These are phyloP conservation scores for Mycosphaerelloides madeirae DNA, from an alignment of 2,329 filamentous ascomycete species.

Conservation along the genomic window DNA sequence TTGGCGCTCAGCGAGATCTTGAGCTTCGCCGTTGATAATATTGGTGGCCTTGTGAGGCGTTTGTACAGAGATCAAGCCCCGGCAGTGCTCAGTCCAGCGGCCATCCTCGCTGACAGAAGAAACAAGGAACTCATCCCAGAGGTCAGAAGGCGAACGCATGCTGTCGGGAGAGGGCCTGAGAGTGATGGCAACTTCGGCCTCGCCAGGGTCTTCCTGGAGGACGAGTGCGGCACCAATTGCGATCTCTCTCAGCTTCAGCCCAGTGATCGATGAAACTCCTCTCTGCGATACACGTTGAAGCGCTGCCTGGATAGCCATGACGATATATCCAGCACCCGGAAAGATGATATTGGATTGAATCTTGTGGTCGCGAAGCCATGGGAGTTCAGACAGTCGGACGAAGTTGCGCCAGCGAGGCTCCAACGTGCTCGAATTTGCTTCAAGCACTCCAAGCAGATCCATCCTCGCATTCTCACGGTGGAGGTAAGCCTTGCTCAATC, in stretches of 20 bases:
- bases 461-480: not conserved
- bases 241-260: conserved; percentile 3
- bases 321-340: conserved; percentile 23
- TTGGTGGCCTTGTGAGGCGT: too few relatives aligned
- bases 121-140: conserved; percentile 5
- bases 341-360: conserved; percentile 28
- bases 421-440: conserved; percentile 1
- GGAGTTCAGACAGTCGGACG: conserved; percentile 14
- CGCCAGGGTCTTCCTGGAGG: not conserved
- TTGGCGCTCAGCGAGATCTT: too few relatives aligned
- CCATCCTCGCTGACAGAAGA: not conserved
- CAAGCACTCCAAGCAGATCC: too few relatives aligned
- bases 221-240: not conserved
- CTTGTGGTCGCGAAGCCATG: conserved; percentile 33
- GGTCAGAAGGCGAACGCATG: not conserved
- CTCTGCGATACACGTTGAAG: too few relatives aligned
- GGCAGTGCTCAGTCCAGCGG: conserved; percentile 3
- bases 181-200: not conserved
- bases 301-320: conserved; percentile 16
- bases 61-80: conserved; percentile 1
- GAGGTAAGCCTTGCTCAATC: not conserved
- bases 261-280: not conserved
- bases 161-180: not conserved
- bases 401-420: conserved; percentile 6
- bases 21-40: too few relatives aligned